These are phyloP conservation scores for Tilletia caries DNA, from an alignment of 1,284 basidiomycete species.

Conservation along the genomic window DNA sequence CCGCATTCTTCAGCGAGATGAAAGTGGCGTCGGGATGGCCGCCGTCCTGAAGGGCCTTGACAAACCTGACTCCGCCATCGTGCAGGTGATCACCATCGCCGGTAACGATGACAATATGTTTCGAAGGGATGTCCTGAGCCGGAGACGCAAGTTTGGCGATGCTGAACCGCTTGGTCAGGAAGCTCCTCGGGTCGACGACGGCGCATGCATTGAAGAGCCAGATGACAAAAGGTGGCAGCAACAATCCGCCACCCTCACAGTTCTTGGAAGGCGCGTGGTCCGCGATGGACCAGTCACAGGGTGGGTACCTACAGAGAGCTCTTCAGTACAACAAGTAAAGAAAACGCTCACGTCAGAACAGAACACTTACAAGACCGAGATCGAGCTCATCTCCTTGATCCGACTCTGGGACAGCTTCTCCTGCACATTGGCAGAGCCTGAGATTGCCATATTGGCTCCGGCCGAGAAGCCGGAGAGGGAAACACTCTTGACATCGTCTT, in stretches of 20 bases:
- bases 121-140: conserved; percentile 23
- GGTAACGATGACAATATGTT: conserved; percentile 28
- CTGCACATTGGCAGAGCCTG: conserved; percentile 16
- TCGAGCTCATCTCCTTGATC: conserved; percentile 29
- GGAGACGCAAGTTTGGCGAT: conserved; percentile 16
- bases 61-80: conserved; percentile 30
- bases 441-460: conserved; percentile 43
- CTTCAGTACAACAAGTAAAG: conserved; percentile 19
- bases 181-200: conserved; percentile 18
- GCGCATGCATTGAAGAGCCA: conserved; percentile 21
- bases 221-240: conserved; percentile 30
- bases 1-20: conserved; percentile 31
- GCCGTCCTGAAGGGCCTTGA: conserved; percentile 26
- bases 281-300: background rate
- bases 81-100: conserved; percentile 40
- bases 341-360: conserved; percentile 31
- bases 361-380: conserved; percentile 26
- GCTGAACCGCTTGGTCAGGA: conserved; percentile 19
- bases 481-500: conserved; percentile 21
- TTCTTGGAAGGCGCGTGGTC: conserved; percentile 17
- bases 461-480: conserved; percentile 43
- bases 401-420: conserved; percentile 26
- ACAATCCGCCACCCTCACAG: conserved; percentile 17
- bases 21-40: conserved; percentile 25
- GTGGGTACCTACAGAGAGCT: conserved; percentile 4